Base-by-base conservation (phyloP, 768 basidiomycete genomes). In the Galerina marginata region DNA sequence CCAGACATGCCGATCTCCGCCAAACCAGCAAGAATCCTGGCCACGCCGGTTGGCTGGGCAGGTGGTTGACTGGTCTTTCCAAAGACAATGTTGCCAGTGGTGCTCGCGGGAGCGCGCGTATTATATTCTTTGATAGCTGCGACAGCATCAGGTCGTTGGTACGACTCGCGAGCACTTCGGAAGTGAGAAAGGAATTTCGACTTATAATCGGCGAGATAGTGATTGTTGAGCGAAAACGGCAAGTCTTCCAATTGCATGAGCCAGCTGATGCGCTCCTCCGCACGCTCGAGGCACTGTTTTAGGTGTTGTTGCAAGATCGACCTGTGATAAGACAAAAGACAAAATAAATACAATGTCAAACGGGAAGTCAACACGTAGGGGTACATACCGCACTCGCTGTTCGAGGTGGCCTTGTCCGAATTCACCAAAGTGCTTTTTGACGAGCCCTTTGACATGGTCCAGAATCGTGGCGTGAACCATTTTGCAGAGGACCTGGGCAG, bases 371-470 rank as follows among this genome's bases (percentile, higher is more conserved):
- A 38, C 4, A 6, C 2, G 9, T 39, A 7, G 26, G 25, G 10
- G 23, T 14, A 29, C 42, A 65, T 71, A 78, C 77, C 63, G 69
- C 9, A 90, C 78, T 0, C 79, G 78, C 39, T 83, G 81, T 53
- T 81, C 80, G 1, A 88, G 73, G 9, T 74, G 71, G 0, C 88
- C 88, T 52, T 84, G 81, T 0, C 83, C 81, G 67, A 86, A 84
- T 0, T 76, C 61, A 0, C 62, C 67, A 59, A 92, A 91, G 60
- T 89, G 84, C 0, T 62, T 36, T 0, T 70, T 65, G 7, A 87
- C 79, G 4, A 90, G 72, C 1, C 54, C 59, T 26, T 77, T 72
- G 1, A 87, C 68, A 25, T 84, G 73, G 0, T 72, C 65, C 2
- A 69, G 63, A 9, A 89, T 65, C 2, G 77, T 74, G 0, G 26